Conservation (phyloP, 768 basidiomycete genomes). For the Glaciozyma antarctica region DNA sequence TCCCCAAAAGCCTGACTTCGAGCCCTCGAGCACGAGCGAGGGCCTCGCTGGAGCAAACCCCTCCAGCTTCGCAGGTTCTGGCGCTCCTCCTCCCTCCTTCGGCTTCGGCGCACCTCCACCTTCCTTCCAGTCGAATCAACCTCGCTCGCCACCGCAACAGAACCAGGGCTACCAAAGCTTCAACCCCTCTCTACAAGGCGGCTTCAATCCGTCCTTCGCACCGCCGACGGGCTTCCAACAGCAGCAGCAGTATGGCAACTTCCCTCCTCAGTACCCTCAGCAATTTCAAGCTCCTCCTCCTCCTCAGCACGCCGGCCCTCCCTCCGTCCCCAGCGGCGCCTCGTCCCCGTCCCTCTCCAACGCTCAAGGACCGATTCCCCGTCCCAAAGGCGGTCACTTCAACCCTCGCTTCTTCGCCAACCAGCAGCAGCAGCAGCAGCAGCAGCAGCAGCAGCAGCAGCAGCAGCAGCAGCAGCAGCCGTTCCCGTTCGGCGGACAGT, state of each 20-base stretch:
- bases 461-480: neutral
- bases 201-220: neutral
- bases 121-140: neutral
- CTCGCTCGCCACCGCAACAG: neutral
- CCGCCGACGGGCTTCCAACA: neutral
- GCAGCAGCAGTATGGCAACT: neutral
- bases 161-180: neutral
- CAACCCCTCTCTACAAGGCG: neutral
- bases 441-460: slow-evolving; percentile 1
- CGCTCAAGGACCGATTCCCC: neutral
- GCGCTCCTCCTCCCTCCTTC: neutral
- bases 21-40: neutral
- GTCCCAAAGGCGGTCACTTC: slow-evolving; percentile 14
- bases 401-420: slow-evolving; percentile 27
- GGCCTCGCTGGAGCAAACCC: neutral
- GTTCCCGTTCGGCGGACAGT: neutral
- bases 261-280: slow-evolving; percentile 1
- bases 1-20: slow-evolving; percentile 5
- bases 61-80: neutral
- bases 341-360: too few species aligned
- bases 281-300: neutral
- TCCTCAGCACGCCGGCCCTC: neutral
- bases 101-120: too few species aligned
- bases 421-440: neutral
- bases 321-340: neutral